Evolutionary conservation across 208 protist species (phyloP), one percentile per base, ranked within the genome.

Genomic region (Acanthamoeba triangularis): DNA sequence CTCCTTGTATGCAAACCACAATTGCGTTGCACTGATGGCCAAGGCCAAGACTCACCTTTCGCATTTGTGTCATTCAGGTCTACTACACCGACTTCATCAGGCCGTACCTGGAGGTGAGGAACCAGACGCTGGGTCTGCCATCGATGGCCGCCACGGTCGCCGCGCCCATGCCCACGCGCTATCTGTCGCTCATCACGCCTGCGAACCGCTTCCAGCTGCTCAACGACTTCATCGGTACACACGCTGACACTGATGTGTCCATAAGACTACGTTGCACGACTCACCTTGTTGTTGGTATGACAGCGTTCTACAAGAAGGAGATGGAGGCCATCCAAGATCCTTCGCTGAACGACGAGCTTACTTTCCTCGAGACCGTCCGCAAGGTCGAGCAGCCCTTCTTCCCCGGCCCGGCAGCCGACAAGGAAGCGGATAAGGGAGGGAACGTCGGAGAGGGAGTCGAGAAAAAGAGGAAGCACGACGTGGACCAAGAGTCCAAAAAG

Each of bases 71-170:
- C 5, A 37, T 54, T 5, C 47, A 92, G 85, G 85, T 92, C 0
- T 92, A 92, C 61, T 92, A 92, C 85, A 92, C 85, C 20, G 85
- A 92, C 85, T 92, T 92, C 37, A 92, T 92, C 28, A 52, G 85
- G 8, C 85, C 85, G 5, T 92, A 92, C 54, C 30, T 92, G 30
- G 85, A 65, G 23, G 61, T 92, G 61, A 16, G 85, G 28, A 92
- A 92, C 85, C 16, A 92, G 54, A 18, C 85, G 14, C 56, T 92
- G 33, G 85, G 85, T 49, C 54, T 92, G 2, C 85, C 85, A 0
- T 92, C 85, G 25, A 25, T 41, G 59, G 35, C 52, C 35, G 8
- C 54, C n/a, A 23, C 47, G 18, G 35, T 92, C 4, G 85, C 85
- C 7, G 85, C 85, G 37, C 85, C 85, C 11, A 92, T 92, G 85